Percentiles rank a stretch among this genome's conserved stretches.
phyloP scores from a whole-genome alignment of 192 early-diverging fungal genomes.

The Ambispora gerdemannii region DNA sequence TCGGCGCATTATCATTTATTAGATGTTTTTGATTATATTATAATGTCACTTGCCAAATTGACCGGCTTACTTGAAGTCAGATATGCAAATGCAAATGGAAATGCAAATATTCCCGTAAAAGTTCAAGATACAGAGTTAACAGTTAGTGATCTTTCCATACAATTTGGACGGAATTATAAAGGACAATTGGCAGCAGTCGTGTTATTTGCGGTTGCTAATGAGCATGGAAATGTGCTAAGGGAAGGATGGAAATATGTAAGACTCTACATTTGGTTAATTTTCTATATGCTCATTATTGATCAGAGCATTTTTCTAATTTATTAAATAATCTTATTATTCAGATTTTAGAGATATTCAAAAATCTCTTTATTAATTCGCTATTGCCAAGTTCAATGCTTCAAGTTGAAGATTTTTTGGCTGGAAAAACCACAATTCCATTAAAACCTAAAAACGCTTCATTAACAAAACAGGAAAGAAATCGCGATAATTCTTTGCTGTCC shows the following conservation, averaged over 20 bases:
- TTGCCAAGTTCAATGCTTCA: conserved; percentile 64
- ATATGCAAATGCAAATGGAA: conserved; percentile 33
- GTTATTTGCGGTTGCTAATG: conserved; percentile 70
- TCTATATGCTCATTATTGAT: conserved; percentile 36
- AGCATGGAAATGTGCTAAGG: conserved; percentile 67
- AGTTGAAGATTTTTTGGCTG: conserved; percentile 71
- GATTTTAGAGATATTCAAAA: conserved; percentile 67
- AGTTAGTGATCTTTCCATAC: conserved; percentile 66
- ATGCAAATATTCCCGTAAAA: conserved; percentile 47
- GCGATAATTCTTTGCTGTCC: conserved; percentile 70
- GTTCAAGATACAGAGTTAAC: conserved; percentile 47
- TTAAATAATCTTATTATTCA: conserved; percentile 29
- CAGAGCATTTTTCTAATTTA: not conserved
- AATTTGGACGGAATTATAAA: conserved; percentile 85
- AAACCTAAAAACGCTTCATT: conserved; percentile 44
- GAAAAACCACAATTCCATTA: conserved; percentile 63
- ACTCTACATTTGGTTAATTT: conserved; percentile 26
- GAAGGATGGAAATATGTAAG: conserved; percentile 69
- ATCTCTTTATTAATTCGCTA: conserved; percentile 75
- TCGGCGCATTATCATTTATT: conserved; percentile 69
- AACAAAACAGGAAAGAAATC: conserved; percentile 40
- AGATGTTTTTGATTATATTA: conserved; percentile 77
- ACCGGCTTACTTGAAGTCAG: conserved; percentile 59
- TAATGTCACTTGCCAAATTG: conserved; percentile 69
- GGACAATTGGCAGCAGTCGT: conserved; percentile 89